These are phyloP conservation scores for Rhodosporidiobolus sp. DNA, from an alignment of 768 basidiomycete genomes.

Conservation along the genomic window DNA sequence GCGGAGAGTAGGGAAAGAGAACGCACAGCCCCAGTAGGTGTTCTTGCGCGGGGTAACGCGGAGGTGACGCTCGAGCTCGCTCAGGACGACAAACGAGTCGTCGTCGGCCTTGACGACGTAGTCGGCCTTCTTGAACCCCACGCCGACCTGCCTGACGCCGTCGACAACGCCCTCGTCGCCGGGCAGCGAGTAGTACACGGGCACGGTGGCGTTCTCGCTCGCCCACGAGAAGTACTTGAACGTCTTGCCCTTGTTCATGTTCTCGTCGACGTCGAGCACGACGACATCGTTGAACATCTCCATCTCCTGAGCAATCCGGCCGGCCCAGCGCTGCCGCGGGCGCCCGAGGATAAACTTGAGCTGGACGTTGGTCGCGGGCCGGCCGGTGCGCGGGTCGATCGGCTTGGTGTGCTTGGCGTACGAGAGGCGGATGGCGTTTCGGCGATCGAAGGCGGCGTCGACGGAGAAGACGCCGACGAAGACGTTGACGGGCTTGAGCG, in stretches of 20 bases:
- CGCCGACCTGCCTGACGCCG: constrained; percentile 44
- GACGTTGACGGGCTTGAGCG: constrained; percentile 75
- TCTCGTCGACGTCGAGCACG: constrained; percentile 59
- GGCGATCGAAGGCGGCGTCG: constrained; percentile 76
- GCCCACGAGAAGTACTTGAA: constrained; percentile 92
- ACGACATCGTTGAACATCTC: constrained; percentile 84
- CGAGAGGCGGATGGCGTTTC: constrained; percentile 80
- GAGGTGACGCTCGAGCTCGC: constrained; percentile 85
- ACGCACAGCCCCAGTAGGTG: constrained; percentile 49
- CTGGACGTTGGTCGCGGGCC: constrained; percentile 62
- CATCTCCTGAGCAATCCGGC: constrained; percentile 78
- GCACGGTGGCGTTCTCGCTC: constrained; percentile 79
- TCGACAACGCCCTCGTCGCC: constrained; percentile 17
- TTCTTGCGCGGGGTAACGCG: constrained; percentile 66
- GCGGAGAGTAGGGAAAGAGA: background rate
- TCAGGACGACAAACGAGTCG: constrained; percentile 90
- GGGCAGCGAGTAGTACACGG: constrained; percentile 47
- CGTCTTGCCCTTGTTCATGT: constrained; percentile 95
- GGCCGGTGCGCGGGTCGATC: constrained; percentile 70
- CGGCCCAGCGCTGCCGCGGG: constrained; percentile 73
- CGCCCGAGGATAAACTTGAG: constrained; percentile 86
- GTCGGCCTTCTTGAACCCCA: constrained; percentile 79
- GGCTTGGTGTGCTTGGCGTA: constrained; percentile 78
- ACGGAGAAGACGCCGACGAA: constrained; percentile 87
- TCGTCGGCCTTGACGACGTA: constrained; percentile 93